phyloP scores from a whole-genome alignment of 345 rosid species.

The Acer negundo region DNA sequence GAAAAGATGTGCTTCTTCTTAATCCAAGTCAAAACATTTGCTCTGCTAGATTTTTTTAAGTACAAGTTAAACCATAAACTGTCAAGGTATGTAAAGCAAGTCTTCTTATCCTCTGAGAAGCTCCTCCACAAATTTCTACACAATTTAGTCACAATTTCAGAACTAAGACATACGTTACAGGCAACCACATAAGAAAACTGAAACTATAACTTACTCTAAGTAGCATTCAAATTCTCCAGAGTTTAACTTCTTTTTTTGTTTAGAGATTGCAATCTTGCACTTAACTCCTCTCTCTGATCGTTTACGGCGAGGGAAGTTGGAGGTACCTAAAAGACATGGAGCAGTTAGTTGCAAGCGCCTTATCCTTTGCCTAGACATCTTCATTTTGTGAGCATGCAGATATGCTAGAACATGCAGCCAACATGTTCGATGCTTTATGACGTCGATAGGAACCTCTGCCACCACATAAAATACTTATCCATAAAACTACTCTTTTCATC shows the following conservation, averaged over 20 bases:
- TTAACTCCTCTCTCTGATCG: slow-evolving; percentile 45
- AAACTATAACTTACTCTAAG: slow-evolving; percentile 46
- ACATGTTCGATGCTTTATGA: slow-evolving; percentile 61
- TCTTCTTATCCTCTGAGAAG: slow-evolving; percentile 45
- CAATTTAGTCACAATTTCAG: slow-evolving; percentile 15
- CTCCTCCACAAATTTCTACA: slow-evolving; percentile 55
- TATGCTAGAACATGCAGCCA: slow-evolving; percentile 52
- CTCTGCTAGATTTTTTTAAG: slow-evolving; percentile 33
- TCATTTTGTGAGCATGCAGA: slow-evolving; percentile 24
- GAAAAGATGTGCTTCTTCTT: slow-evolving; percentile 55
- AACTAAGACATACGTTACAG: background rate
- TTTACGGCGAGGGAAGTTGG: slow-evolving; percentile 37
- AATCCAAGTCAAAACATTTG: slow-evolving; percentile 52
- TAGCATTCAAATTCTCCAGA: slow-evolving; percentile 33
- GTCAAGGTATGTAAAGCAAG: slow-evolving; percentile 48
- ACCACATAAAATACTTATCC: slow-evolving; percentile 19
- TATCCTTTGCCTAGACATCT: slow-evolving; percentile 30
- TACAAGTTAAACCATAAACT: slow-evolving; percentile 61
- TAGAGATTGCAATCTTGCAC: slow-evolving; percentile 33
- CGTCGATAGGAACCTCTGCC: slow-evolving; percentile 28
- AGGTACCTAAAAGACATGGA: slow-evolving; percentile 48
- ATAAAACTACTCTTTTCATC: background rate
- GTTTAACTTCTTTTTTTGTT: slow-evolving; percentile 37
- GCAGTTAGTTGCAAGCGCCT: slow-evolving; percentile 24
- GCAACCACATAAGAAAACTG: background rate